These are phyloP conservation scores for Sextonia rubra DNA, from an alignment of 164 flowering plant species.

Conservation along the genomic window DNA sequence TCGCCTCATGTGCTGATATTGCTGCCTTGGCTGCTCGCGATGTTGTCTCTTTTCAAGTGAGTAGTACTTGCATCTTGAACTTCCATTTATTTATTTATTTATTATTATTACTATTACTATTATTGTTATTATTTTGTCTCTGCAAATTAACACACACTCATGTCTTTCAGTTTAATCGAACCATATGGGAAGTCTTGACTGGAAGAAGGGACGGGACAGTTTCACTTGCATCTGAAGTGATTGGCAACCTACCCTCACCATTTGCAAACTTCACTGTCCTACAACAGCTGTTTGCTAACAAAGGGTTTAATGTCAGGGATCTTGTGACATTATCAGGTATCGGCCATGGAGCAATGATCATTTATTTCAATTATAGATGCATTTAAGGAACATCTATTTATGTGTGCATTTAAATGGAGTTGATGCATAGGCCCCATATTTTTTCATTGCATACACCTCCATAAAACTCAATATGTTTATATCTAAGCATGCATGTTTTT, in stretches of 20 bases:
- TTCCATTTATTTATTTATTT: too few relatives aligned
- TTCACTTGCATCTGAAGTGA: constrained; percentile 18
- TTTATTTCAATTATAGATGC: not conserved
- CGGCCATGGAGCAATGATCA: not conserved
- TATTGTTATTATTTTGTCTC: too few relatives aligned
- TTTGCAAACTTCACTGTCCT: constrained; percentile 32
- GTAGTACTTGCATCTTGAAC: too few relatives aligned
- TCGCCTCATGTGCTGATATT: too few relatives aligned
- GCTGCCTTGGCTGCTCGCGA: too few relatives aligned
- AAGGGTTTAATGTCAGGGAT: constrained; percentile 31
- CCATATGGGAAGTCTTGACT: constrained; percentile 26
- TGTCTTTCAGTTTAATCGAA: constrained; percentile 7
- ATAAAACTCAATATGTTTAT: too few relatives aligned
- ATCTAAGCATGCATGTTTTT: too few relatives aligned
- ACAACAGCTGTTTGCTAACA: constrained; percentile 24
- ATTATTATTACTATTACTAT: too few relatives aligned
- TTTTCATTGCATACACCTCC: not conserved
- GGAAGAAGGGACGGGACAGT: constrained; percentile 38
- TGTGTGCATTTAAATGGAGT: not conserved
- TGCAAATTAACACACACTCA: too few relatives aligned
- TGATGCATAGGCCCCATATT: not conserved
- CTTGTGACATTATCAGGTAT: constrained; percentile 55
- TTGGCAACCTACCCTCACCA: constrained; percentile 26
- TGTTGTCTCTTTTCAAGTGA: too few relatives aligned
- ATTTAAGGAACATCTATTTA: not conserved